These are phyloP conservation scores for Stromatinia cepivora DNA, from an alignment of 2,329 filamentous ascomycete species.

Conservation along the genomic window DNA sequence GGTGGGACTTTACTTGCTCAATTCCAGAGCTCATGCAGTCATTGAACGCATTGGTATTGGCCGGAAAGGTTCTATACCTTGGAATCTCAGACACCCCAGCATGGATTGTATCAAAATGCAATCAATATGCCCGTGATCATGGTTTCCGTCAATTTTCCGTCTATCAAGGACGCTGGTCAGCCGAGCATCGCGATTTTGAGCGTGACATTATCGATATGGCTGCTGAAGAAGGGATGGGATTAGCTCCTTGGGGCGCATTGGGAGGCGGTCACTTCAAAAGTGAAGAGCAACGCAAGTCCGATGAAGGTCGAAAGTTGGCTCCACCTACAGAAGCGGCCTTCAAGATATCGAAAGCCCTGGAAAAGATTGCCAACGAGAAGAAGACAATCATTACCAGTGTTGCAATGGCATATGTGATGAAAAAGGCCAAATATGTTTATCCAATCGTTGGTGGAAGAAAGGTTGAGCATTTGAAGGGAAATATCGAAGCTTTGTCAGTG, in stretches of 20 bases:
- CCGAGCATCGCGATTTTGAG: slow-evolving; percentile 63
- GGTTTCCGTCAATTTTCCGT: slow-evolving; percentile 70
- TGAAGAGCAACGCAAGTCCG: slow-evolving; percentile 47
- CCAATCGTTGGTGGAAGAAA: slow-evolving; percentile 72
- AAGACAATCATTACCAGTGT: slow-evolving; percentile 59
- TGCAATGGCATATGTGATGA: slow-evolving; percentile 72
- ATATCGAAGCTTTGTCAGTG: slow-evolving; percentile 66
- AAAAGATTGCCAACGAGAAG: slow-evolving; percentile 58
- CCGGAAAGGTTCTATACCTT: slow-evolving; percentile 66
- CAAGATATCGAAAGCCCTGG: slow-evolving; percentile 48
- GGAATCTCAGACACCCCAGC: slow-evolving; percentile 69
- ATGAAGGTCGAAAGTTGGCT: slow-evolving; percentile 39
- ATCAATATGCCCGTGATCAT: slow-evolving; percentile 68
- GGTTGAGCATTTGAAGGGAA: slow-evolving; percentile 66
- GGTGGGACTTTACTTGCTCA: slow-evolving; percentile 67
- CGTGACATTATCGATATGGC: slow-evolving; percentile 63
- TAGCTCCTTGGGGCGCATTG: slow-evolving; percentile 57
- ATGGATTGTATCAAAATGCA: slow-evolving; percentile 66
- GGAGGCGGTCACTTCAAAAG: slow-evolving; percentile 53
- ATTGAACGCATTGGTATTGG: slow-evolving; percentile 58
- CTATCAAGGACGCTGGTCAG: slow-evolving; percentile 66
- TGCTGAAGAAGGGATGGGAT: slow-evolving; percentile 56
- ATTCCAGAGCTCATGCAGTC: slow-evolving; percentile 69
- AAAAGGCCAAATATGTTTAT: slow-evolving; percentile 71
- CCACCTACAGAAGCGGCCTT: slow-evolving; percentile 50